A percentile compares a stretch with the other conserved stretches of the same genome.
phyloP scores from a whole-genome alignment of 352 stramenopile species.

The Plasmopara viticola region DNA sequence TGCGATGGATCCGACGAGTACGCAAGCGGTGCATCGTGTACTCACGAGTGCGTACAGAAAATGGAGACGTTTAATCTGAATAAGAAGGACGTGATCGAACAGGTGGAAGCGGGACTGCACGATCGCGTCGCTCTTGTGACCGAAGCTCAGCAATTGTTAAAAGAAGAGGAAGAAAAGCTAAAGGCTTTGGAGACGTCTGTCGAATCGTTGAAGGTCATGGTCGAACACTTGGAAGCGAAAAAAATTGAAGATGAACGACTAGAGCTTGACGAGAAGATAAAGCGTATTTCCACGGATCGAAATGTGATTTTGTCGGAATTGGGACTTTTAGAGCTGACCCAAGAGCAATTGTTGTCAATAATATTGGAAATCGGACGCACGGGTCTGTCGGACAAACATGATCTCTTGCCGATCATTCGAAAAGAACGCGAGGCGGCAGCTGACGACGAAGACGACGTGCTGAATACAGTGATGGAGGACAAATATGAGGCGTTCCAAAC shows the following conservation, averaged over 20 bases:
- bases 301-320: conserved; percentile 42
- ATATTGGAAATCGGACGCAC: conserved; percentile 53
- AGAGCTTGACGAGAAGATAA: conserved; percentile 43
- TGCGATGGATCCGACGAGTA: conserved; percentile 94
- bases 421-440: conserved; percentile 32
- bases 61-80: conserved; percentile 41
- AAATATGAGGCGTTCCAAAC: conserved; percentile 41
- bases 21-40: conserved; percentile 30
- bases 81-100: conserved; percentile 58
- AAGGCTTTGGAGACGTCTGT: conserved; percentile 22
- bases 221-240: conserved; percentile 35
- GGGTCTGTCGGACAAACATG: conserved; percentile 36
- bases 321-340: conserved; percentile 49
- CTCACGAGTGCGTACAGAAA: conserved; percentile 26
- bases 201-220: conserved; percentile 25
- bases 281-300: conserved; percentile 37
- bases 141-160: conserved; percentile 30
- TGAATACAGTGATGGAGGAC: conserved; percentile 39
- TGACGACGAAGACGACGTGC: conserved; percentile 27
- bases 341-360: conserved; percentile 51
- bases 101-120: conserved; percentile 60
- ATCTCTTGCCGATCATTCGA: conserved; percentile 47
- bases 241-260: conserved; percentile 38
- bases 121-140: conserved; percentile 31
- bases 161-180: conserved; percentile 28